A percentile compares a stretch with the other conserved stretches of the same genome.
These are phyloP conservation scores for Blastocystis sp. DNA, from an alignment of 352 stramenopile genomes.

Conservation along the genomic window DNA sequence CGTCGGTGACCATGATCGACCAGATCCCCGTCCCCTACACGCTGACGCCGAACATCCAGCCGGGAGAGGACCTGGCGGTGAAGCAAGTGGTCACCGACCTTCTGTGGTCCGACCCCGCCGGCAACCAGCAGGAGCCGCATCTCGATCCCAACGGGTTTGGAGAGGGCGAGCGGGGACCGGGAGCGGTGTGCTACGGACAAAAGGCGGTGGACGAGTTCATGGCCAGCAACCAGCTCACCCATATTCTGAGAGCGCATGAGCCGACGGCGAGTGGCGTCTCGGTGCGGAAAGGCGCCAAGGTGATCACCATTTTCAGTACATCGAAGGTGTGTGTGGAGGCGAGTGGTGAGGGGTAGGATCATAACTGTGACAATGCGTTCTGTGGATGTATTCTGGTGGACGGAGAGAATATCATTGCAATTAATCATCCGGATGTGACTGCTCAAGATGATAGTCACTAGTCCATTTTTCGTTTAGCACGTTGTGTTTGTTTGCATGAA, in stretches of 20 bases:
- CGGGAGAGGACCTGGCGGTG: background rate
- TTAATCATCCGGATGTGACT: constrained; percentile 16
- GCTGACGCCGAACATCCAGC: background rate
- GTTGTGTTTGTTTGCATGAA: constrained; percentile 40
- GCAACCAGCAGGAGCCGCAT: constrained; percentile 21
- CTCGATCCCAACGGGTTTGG: constrained; percentile 67
- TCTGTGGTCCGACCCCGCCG: constrained; percentile 44
- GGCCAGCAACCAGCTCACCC: constrained; percentile 67
- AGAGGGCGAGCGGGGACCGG: constrained; percentile 70
- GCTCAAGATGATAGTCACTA: background rate
- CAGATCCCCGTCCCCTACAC: background rate
- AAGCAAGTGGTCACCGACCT: background rate
- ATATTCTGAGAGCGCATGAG: constrained; percentile 78
- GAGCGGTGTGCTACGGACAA: constrained; percentile 76
- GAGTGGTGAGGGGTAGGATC: background rate
- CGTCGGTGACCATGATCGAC: background rate
- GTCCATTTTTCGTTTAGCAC: background rate
- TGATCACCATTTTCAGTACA: constrained; percentile 59
- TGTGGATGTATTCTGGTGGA: constrained; percentile 51
- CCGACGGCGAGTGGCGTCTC: constrained; percentile 75
- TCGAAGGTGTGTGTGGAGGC: constrained; percentile 19
- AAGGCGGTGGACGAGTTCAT: constrained; percentile 75
- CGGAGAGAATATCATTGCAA: constrained; percentile 31
- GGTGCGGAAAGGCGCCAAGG: constrained; percentile 70
- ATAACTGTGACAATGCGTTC: constrained; percentile 26